phyloP scores from a whole-genome alignment of 2,329 filamentous ascomycete species.

The Aspergillus eucalypticola region DNA sequence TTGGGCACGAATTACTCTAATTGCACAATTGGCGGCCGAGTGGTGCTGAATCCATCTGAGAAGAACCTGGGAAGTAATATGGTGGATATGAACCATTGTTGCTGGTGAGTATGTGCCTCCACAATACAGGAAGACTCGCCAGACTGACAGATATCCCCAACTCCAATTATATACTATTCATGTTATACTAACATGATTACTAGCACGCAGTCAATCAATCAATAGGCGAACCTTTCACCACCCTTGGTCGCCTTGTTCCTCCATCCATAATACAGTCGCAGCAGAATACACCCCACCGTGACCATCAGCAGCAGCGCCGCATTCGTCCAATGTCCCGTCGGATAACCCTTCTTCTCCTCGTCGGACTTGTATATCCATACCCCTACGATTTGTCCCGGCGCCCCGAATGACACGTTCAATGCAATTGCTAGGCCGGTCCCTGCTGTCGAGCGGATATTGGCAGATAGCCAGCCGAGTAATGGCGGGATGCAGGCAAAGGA shows the following conservation, averaged over 20 bases:
- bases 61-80: too few species aligned
- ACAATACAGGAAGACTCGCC: too few species aligned
- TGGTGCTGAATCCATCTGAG: too few species aligned
- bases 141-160: too few species aligned
- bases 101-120: too few species aligned
- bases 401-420: conserved; percentile 68
- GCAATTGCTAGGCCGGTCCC: conserved; percentile 69
- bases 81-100: too few species aligned
- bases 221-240: conserved; percentile 32
- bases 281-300: conserved; percentile 53
- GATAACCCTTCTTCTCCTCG: conserved; percentile 63
- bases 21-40: too few species aligned
- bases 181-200: too few species aligned
- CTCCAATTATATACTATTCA: too few species aligned
- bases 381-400: conserved; percentile 69
- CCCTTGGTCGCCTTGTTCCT: conserved; percentile 38
- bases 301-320: conserved; percentile 62
- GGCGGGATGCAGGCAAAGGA: conserved; percentile 70
- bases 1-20: neutral
- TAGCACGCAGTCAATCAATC: neutral
- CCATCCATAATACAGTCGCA: conserved; percentile 60
- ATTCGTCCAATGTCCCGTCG: conserved; percentile 70
- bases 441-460: conserved; percentile 66
- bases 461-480: conserved; percentile 69
- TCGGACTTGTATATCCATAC: conserved; percentile 72